phyloP scores from a whole-genome alignment of 2,329 filamentous ascomycete species.

The Sphaceloma murrayae region DNA sequence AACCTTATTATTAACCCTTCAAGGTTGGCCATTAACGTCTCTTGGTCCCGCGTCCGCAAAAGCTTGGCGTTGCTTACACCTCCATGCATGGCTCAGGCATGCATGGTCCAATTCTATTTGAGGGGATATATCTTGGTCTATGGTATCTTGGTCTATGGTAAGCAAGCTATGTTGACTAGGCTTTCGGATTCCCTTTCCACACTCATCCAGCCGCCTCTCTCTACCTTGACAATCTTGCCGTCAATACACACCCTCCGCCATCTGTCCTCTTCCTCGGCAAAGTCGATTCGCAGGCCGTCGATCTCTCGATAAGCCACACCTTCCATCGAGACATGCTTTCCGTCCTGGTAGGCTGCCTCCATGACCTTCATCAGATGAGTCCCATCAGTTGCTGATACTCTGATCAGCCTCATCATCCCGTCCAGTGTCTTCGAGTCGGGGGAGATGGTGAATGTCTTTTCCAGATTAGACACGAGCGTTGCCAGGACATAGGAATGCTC shows the following conservation, averaged over 20 bases:
- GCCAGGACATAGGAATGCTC: conserved; percentile 68
- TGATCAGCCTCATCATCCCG: conserved; percentile 59
- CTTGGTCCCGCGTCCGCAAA: not conserved
- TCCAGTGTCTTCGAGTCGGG: conserved; percentile 62
- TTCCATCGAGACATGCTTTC: conserved; percentile 45
- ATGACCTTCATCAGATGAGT: conserved; percentile 68
- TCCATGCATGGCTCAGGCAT: too few species aligned
- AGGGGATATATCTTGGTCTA: not conserved
- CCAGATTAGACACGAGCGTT: conserved; percentile 69
- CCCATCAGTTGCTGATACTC: conserved; percentile 60
- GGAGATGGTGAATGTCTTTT: conserved; percentile 72
- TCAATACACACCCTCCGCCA: conserved; percentile 91
- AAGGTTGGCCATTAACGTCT: too few species aligned
- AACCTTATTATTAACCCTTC: too few species aligned
- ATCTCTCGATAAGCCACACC: conserved; percentile 62
- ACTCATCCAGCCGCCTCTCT: conserved; percentile 60
- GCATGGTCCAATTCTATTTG: too few species aligned
- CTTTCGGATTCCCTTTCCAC: conserved; percentile 43
- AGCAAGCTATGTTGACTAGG: conserved; percentile 32
- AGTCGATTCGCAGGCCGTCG: conserved; percentile 55
- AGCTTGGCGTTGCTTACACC: not conserved
- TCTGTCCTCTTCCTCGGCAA: conserved; percentile 55
- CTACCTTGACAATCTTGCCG: conserved; percentile 71
- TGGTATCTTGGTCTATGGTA: too few species aligned
- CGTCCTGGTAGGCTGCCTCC: conserved; percentile 50